phyloP scores from a whole-genome alignment of 768 basidiomycete genomes.

The Russula dissimulans region DNA sequence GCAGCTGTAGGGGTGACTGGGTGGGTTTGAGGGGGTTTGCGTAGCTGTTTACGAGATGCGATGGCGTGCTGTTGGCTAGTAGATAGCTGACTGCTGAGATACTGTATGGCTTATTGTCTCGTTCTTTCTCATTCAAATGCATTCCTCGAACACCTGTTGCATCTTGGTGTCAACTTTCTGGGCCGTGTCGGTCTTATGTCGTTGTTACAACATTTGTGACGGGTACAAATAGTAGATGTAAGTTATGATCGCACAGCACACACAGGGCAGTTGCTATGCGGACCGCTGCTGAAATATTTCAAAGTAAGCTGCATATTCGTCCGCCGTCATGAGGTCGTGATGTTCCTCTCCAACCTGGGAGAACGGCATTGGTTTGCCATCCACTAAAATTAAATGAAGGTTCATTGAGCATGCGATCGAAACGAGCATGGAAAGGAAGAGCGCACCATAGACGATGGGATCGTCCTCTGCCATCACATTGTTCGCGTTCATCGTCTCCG shows the following conservation, averaged over 20 bases:
- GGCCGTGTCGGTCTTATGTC: no score
- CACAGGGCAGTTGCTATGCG: no score
- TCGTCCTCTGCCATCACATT: conserved; percentile 33
- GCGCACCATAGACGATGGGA: conserved; percentile 59
- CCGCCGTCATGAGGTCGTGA: conserved; percentile 86
- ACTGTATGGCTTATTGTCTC: conserved; percentile 8
- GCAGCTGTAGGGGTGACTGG: not conserved
- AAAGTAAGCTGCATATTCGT: conserved; percentile 81
- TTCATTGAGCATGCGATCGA: not conserved
- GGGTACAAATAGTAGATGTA: no score
- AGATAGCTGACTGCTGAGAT: conserved; percentile 3
- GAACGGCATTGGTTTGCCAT: conserved; percentile 62
- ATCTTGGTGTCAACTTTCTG: not conserved
- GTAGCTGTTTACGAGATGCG: conserved; percentile 5
- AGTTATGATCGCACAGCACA: no score
- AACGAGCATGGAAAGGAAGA: not conserved
- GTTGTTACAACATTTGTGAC: not conserved
- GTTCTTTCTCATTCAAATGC: conserved; percentile 3
- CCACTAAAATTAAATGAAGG: conserved; percentile 40
- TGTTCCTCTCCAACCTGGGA: conserved; percentile 86
- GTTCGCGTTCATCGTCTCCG: conserved; percentile 9
- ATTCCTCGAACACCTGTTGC: not conserved
- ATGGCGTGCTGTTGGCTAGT: not conserved
- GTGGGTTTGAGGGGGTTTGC: not conserved
- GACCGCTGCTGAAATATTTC: conserved; percentile 49